phyloP scores from a whole-genome alignment of 192 early-diverging fungal genomes.

The Coemansia sp. region DNA sequence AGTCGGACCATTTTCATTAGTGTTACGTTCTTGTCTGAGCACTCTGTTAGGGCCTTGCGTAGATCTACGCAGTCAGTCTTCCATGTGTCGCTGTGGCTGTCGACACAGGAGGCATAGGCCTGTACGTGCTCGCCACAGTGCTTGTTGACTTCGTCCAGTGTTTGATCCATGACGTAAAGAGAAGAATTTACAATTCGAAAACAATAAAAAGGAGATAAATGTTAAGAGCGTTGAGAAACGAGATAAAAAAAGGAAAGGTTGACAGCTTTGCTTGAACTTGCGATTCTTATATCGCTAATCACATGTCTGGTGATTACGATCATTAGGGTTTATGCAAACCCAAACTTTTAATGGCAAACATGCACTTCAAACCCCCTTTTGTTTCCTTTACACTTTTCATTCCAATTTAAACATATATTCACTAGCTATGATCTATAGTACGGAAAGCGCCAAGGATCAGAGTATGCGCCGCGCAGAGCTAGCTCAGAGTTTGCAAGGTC shows the following conservation, averaged over 20 bases:
- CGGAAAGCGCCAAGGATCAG: background rate
- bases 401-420: no score
- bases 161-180: conserved; percentile 40
- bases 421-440: background rate
- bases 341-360: background rate
- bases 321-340: background rate
- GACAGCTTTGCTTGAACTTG: no score
- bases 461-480: background rate
- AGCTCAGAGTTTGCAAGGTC: background rate
- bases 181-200: no score
- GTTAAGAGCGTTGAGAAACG: no score
- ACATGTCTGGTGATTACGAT: background rate
- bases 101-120: conserved; percentile 50
- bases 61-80: conserved; percentile 40
- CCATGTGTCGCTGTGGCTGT: conserved; percentile 45
- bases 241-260: no score
- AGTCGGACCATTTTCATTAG: conserved; percentile 55
- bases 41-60: conserved; percentile 47
- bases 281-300: background rate
- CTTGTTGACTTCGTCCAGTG: conserved; percentile 57
- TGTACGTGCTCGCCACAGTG: conserved; percentile 56
- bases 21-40: conserved; percentile 57
- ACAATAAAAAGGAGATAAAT: background rate
- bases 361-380: background rate
- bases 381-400: no score